A percentile compares a stretch with the other conserved stretches of the same genome.
phyloP scores from a whole-genome alignment of 495 filamentous ascomycete genomes.

The Thermothielavioides terrestris region DNA sequence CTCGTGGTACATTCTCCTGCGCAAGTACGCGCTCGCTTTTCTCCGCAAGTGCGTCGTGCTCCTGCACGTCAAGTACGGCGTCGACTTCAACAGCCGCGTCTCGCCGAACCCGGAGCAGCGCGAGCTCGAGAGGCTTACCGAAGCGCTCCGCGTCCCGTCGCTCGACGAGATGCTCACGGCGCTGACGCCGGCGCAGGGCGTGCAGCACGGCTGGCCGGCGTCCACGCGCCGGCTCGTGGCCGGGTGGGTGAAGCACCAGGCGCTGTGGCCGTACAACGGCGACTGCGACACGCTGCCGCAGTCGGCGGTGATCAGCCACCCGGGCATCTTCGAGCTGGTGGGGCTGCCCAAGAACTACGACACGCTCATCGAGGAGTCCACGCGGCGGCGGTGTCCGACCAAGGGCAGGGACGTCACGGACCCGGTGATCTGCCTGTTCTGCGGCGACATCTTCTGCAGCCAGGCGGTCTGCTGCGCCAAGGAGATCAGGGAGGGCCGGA shows the following conservation, averaged over 20 bases:
- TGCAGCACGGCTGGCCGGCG: slow-evolving; percentile 32
- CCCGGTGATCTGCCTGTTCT: slow-evolving; percentile 87
- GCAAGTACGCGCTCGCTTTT: slow-evolving; percentile 81
- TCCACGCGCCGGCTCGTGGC: slow-evolving; percentile 40
- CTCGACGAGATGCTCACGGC: slow-evolving; percentile 66
- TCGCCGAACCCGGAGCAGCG: slow-evolving; percentile 55
- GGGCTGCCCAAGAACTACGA: slow-evolving; percentile 88
- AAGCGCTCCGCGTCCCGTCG: slow-evolving; percentile 62
- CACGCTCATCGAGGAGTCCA: slow-evolving; percentile 84
- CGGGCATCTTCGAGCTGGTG: slow-evolving; percentile 86
- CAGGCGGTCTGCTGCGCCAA: slow-evolving; percentile 86
- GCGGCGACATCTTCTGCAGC: slow-evolving; percentile 89
- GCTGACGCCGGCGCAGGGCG: slow-evolving; percentile 33
- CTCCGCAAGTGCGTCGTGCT: slow-evolving; percentile 78
- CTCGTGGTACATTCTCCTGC: slow-evolving; percentile 42
- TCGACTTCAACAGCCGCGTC: slow-evolving; percentile 73
- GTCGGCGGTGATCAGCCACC: slow-evolving; percentile 59
- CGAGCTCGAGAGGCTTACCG: slow-evolving; percentile 76
- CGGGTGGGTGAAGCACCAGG: slow-evolving; percentile 71
- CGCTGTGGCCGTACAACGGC: slow-evolving; percentile 19
- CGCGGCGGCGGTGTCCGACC: slow-evolving; percentile 74
- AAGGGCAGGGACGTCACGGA: slow-evolving; percentile 86
- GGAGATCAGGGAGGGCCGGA: slow-evolving; percentile 37
- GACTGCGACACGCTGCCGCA: slow-evolving; percentile 13
- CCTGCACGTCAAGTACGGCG: slow-evolving; percentile 77